Conservation (phyloP, 495 filamentous ascomycete species). For the Xylaria castorea region DNA sequence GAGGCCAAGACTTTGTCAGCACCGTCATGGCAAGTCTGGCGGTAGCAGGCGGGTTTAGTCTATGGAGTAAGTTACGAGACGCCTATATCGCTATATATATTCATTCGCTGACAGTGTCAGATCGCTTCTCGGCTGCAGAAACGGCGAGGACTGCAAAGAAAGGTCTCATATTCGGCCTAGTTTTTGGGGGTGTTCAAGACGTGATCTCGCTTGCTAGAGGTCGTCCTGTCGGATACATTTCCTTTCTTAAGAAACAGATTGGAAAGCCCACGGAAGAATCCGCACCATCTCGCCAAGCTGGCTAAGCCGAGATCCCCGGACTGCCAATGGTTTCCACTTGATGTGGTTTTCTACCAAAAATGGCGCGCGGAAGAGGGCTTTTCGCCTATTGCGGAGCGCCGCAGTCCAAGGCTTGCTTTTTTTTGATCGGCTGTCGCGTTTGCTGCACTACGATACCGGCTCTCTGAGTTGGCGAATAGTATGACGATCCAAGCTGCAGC, state of each 20-base stretch:
- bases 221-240: conserved; percentile 72
- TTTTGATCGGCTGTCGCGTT: conserved; percentile 12
- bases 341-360: not conserved
- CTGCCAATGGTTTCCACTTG: not conserved
- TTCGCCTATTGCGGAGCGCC: not conserved
- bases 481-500: conserved; percentile 3
- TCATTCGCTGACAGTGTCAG: conserved; percentile 48
- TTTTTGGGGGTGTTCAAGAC: conserved; percentile 84
- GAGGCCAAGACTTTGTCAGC: conserved; percentile 73
- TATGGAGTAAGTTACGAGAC: conserved; percentile 68
- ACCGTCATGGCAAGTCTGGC: conserved; percentile 81
- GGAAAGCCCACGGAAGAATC: conserved; percentile 33
- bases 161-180: conserved; percentile 77
- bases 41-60: conserved; percentile 83
- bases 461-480: conserved; percentile 7
- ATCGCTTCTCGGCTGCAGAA: conserved; percentile 80
- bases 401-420: not conserved
- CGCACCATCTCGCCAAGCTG: conserved; percentile 23
- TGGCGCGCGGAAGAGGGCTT: not conserved
- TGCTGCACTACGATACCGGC: not conserved
- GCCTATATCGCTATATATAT: not conserved
- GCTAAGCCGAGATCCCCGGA: not conserved
- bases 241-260: conserved; percentile 62
- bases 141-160: conserved; percentile 84
- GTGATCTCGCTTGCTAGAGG: conserved; percentile 67